A percentile compares a stretch with the other conserved stretches of the same genome.
These are phyloP conservation scores for Pseudogymnoascus sp. DNA, from an alignment of 2,329 filamentous ascomycete genomes.

Conservation along the genomic window DNA sequence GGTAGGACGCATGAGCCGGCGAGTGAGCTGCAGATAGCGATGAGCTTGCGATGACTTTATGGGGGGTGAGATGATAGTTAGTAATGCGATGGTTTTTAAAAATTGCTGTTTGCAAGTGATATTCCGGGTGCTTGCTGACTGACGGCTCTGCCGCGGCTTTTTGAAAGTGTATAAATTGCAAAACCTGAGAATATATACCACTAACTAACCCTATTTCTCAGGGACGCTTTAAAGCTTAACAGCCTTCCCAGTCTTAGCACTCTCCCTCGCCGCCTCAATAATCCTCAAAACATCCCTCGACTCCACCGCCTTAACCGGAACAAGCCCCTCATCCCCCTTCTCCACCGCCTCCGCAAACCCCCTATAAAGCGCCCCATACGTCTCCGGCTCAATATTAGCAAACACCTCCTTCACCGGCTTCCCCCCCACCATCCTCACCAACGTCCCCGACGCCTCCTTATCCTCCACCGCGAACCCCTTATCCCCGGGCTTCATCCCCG, in stretches of 20 bases:
- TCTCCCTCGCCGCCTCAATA: slow-evolving; percentile 50
- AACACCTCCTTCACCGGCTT: slow-evolving; percentile 44
- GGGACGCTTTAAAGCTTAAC: slow-evolving; percentile 13
- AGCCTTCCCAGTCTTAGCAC: slow-evolving; percentile 42
- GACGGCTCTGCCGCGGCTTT: not conserved
- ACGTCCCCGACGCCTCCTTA: slow-evolving; percentile 48
- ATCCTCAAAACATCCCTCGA: slow-evolving; percentile 48
- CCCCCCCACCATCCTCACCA: slow-evolving; percentile 50
- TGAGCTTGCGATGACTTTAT: not conserved
- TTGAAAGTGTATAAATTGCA: not conserved
- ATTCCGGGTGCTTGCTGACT: not conserved
- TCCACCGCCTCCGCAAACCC: slow-evolving; percentile 45
- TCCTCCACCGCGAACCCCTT: slow-evolving; percentile 60
- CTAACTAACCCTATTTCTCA: not conserved
- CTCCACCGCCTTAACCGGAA: slow-evolving; percentile 49
- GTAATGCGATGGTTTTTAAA: not conserved
- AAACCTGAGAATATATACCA: not conserved
- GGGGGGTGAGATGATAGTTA: not conserved
- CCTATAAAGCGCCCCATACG: slow-evolving; percentile 63
- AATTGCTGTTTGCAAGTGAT: not conserved
- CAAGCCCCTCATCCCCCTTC: slow-evolving; percentile 40
- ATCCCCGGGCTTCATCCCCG: slow-evolving; percentile 56
- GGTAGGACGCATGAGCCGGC: not conserved
- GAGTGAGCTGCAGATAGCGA: not conserved
- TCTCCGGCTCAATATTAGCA: slow-evolving; percentile 57